Evolutionary conservation across 139 green algal species (phyloP).

Genomic region (Chlamydomonas incerta): DNA sequence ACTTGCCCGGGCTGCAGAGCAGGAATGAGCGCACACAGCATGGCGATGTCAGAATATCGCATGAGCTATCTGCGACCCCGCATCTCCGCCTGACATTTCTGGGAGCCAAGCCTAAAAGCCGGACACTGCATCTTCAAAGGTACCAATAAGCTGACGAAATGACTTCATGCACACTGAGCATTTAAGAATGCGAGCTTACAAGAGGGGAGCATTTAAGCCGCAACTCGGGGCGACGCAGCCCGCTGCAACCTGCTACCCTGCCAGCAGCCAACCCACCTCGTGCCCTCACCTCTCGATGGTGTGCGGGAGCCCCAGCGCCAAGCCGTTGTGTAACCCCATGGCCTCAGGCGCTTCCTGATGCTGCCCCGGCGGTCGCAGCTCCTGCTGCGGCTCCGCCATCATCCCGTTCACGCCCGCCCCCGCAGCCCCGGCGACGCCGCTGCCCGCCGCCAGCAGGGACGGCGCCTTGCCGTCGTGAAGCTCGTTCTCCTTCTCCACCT

Average conservation of each 20-base stretch:
- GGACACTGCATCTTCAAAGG: no score
- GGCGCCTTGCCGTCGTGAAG: slow-evolving; percentile 23
- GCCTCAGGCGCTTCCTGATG: not conserved
- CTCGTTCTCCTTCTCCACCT: slow-evolving; percentile 15
- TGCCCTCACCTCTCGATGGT: slow-evolving; percentile 31
- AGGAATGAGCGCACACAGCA: not conserved
- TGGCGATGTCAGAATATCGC: no score
- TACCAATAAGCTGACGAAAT: no score
- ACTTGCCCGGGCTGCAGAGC: slow-evolving; percentile 5
- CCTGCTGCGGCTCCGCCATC: not conserved
- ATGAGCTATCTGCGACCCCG: no score
- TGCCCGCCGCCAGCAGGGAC: not conserved
- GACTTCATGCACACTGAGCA: no score
- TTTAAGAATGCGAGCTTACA: no score
- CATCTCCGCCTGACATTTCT: no score
- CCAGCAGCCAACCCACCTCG: no score
- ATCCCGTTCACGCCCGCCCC: not conserved
- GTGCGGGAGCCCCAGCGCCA: slow-evolving; percentile 2
- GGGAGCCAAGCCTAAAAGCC: no score
- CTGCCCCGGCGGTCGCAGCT: not conserved
- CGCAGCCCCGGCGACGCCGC: not conserved
- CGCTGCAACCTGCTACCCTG: no score
- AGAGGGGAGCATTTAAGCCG: no score
- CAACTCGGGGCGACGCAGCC: no score
- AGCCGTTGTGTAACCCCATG: not conserved